Evolutionary conservation across 192 early-diverging fungal genomes (phyloP).

Genomic region (Lobulomyces angularis): DNA sequence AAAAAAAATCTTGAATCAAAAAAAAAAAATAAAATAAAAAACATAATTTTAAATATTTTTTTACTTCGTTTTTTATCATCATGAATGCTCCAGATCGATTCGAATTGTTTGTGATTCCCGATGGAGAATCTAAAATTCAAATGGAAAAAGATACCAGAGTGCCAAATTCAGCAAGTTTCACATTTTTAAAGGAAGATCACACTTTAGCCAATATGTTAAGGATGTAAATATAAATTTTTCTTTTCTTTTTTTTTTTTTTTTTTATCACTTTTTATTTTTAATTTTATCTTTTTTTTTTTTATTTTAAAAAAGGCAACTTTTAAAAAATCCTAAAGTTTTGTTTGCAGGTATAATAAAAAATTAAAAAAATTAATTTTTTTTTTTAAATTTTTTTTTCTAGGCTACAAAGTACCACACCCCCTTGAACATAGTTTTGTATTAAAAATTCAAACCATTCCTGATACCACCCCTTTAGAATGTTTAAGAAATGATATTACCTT

Average conservation of each 20-base stretch:
- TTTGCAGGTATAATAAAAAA: constrained; percentile 96
- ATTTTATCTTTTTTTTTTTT: neutral
- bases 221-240: constrained; percentile 40
- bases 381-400: too few species aligned
- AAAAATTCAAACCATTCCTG: constrained; percentile 81
- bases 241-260: constrained; percentile 3
- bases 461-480: constrained; percentile 73
- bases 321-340: constrained; percentile 82
- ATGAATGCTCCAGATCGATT: constrained; percentile 81
- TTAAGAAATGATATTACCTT: constrained; percentile 64
- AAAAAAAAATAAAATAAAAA: too few species aligned
- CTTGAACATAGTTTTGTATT: constrained; percentile 82
- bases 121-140: constrained; percentile 45
- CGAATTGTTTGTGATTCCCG: constrained; percentile 67
- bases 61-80: neutral
- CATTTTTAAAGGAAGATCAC: constrained; percentile 90
- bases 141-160: constrained; percentile 81
- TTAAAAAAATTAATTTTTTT: constrained; percentile 84
- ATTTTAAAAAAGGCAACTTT: constrained; percentile 73
- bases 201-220: constrained; percentile 91
- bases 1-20: too few species aligned
- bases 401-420: constrained; percentile 94
- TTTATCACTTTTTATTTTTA: neutral
- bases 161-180: constrained; percentile 86
- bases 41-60: too few species aligned